Evolutionary conservation across 352 stramenopile species (phyloP).

Genomic region (Thalassiosira sp.): DNA sequence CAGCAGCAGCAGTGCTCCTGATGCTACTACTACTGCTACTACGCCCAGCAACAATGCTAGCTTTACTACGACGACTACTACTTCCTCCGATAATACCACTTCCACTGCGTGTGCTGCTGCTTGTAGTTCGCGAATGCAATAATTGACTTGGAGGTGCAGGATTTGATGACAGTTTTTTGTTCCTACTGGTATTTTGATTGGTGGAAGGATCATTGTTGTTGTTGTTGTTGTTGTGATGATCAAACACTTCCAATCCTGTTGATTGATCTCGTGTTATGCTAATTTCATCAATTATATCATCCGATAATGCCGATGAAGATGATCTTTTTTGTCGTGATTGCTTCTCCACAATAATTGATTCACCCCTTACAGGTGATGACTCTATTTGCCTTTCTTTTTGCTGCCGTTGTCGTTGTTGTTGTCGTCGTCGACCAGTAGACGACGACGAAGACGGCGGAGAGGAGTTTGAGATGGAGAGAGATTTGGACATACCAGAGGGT

Average conservation of each 20-base stretch:
- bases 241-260: background rate
- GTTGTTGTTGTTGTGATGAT: too few species aligned
- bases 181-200: too few species aligned
- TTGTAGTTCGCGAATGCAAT: slow-evolving; percentile 1
- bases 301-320: background rate
- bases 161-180: too few species aligned
- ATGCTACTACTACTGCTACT: background rate
- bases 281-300: background rate
- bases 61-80: background rate
- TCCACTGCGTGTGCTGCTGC: background rate
- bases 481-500: slow-evolving; percentile 26
- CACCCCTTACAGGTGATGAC: background rate
- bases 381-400: background rate
- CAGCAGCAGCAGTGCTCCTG: background rate
- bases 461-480: too few species aligned
- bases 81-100: too few species aligned
- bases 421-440: background rate
- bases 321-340: too few species aligned
- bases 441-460: background rate
- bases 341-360: background rate
- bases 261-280: background rate
- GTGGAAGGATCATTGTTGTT: too few species aligned
- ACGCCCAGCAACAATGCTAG: background rate
- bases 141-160: slow-evolving; percentile 4
- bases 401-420: too few species aligned